Percentiles rank a stretch among this genome's conserved stretches.
phyloP scores from a whole-genome alignment of 164 flowering plant species.

The Protea cynaroides region DNA sequence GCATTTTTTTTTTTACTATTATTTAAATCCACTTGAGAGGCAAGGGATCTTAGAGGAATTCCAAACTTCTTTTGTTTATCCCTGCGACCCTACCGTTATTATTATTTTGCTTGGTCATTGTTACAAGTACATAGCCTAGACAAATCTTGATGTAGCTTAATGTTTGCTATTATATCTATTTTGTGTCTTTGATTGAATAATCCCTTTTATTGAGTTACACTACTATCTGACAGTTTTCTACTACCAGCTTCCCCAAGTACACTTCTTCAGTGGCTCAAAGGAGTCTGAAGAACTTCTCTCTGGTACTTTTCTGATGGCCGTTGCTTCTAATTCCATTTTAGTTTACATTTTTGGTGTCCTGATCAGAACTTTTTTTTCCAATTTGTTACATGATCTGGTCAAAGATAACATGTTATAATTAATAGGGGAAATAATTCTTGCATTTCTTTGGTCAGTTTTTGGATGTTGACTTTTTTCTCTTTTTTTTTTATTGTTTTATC shows the following conservation, averaged over 20 bases:
- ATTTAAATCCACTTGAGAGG: too few species aligned
- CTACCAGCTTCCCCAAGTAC: conserved; percentile 68
- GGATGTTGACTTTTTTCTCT: background rate
- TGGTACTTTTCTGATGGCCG: conserved; percentile 29
- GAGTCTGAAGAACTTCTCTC: conserved; percentile 55
- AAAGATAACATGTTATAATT: too few species aligned
- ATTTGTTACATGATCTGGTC: too few species aligned
- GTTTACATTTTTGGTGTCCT: too few species aligned
- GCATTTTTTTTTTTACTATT: too few species aligned
- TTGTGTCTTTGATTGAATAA: background rate
- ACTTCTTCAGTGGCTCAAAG: conserved; percentile 72
- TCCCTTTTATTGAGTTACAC: background rate
- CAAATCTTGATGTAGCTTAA: background rate
- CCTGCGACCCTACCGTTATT: background rate
- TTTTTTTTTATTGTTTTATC: background rate
- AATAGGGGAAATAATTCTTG: too few species aligned
- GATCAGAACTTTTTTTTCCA: too few species aligned
- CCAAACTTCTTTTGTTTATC: background rate
- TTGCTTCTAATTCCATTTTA: too few species aligned
- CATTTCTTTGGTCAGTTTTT: background rate
- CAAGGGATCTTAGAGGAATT: too few species aligned
- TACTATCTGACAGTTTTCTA: conserved; percentile 48
- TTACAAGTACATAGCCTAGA: background rate
- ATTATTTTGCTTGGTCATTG: background rate
- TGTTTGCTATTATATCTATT: background rate